Evolutionary conservation across 2,329 filamentous ascomycete genomes (phyloP).

Genomic region (Verticillium dahliae): DNA sequence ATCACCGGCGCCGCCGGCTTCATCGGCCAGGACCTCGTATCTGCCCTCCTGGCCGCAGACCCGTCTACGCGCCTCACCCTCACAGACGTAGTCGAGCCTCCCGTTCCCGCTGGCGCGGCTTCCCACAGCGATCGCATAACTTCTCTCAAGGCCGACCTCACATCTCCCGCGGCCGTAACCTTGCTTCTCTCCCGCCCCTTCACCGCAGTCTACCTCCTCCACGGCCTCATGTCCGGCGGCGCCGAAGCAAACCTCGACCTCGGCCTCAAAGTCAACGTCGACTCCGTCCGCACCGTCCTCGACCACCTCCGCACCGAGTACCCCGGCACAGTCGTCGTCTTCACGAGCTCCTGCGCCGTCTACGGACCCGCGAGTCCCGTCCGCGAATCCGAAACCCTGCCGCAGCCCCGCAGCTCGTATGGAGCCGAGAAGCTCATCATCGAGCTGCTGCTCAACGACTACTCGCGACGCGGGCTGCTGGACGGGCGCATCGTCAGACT

Average conservation of each 20-base stretch:
- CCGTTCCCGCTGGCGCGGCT: slow-evolving; percentile 31
- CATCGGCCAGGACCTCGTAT: slow-evolving; percentile 55
- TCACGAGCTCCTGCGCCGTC: slow-evolving; percentile 46
- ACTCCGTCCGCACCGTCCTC: slow-evolving; percentile 41
- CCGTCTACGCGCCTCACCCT: slow-evolving; percentile 33
- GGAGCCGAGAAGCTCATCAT: slow-evolving; percentile 49
- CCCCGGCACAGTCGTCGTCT: slow-evolving; percentile 42
- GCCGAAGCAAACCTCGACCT: slow-evolving; percentile 48
- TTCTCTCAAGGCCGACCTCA: slow-evolving; percentile 23
- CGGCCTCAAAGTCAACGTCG: slow-evolving; percentile 45
- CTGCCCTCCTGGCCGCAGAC: slow-evolving; percentile 40
- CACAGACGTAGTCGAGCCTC: slow-evolving; percentile 49
- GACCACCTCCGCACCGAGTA: slow-evolving; percentile 37
- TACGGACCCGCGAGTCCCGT: slow-evolving; percentile 43
- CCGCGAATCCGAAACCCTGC: slow-evolving; percentile 28
- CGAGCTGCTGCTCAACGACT: slow-evolving; percentile 46
- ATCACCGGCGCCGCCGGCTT: slow-evolving; percentile 61
- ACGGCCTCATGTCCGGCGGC: slow-evolving; percentile 51
- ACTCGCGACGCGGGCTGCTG: slow-evolving; percentile 42
- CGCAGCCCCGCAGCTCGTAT: slow-evolving; percentile 47
- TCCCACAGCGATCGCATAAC: slow-evolving; percentile 12
- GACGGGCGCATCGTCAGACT: slow-evolving; percentile 50
- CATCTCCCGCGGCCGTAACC: slow-evolving; percentile 19
- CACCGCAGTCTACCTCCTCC: slow-evolving; percentile 23
- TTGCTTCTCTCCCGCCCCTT: slow-evolving; percentile 17